Evolutionary conservation across 345 rosid species (phyloP).

Genomic region (Mallotus nudiflorus): DNA sequence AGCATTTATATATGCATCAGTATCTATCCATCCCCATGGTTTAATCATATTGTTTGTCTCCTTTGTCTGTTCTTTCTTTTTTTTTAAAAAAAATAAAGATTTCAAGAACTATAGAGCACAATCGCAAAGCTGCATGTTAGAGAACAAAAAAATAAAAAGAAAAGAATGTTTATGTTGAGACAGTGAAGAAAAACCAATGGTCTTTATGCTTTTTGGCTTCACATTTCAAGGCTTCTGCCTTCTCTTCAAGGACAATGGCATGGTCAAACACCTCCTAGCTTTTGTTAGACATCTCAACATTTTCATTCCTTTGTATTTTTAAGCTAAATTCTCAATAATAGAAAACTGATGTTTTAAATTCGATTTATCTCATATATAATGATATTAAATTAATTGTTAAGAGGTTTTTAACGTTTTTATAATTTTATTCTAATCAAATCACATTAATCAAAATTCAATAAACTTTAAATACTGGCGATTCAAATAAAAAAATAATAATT

Average conservation of each 20-base stretch:
- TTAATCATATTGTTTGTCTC: slow-evolving; percentile 38
- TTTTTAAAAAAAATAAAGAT: neutral
- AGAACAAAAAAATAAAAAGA: too few species aligned
- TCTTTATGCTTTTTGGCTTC: slow-evolving; percentile 28
- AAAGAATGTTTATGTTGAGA: slow-evolving; percentile 2
- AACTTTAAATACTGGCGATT: too few species aligned
- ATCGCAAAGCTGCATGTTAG: slow-evolving; percentile 26
- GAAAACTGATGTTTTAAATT: too few species aligned
- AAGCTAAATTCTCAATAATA: too few species aligned
- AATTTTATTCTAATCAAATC: too few species aligned
- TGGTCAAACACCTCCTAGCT: neutral
- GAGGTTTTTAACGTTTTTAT: too few species aligned
- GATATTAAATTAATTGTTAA: too few species aligned
- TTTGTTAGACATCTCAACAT: neutral
- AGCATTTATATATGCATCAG: too few species aligned
- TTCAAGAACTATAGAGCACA: slow-evolving; percentile 16
- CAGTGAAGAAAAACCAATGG: slow-evolving; percentile 9
- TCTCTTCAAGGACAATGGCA: slow-evolving; percentile 14
- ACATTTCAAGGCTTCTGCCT: slow-evolving; percentile 22
- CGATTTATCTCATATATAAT: too few species aligned
- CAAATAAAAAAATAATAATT: too few species aligned
- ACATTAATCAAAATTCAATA: too few species aligned
- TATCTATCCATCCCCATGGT: slow-evolving; percentile 22
- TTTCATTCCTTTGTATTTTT: too few species aligned
- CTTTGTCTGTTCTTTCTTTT: neutral